Evolutionary conservation across 768 basidiomycete genomes (phyloP), one percentile per base, ranked within the genome.

Genomic region (Boletus coccyginus): DNA sequence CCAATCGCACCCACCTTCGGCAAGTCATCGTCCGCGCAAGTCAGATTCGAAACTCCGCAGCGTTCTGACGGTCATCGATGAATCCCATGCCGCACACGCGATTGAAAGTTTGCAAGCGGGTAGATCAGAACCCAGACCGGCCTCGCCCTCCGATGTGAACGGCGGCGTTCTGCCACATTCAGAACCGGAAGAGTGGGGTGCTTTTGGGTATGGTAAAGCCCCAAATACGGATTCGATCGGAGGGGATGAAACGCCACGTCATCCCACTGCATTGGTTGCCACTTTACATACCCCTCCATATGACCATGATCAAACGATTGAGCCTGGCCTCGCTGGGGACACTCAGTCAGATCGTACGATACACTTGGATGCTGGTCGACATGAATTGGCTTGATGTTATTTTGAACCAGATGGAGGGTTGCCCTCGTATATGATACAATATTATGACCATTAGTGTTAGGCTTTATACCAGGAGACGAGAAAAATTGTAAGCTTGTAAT

Each of bases 1-100:
- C 62, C 80, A 84, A 66, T 82, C 85, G 5, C 75, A 78, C 31
- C 83, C 82, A 32, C 68, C 75, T 29, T 62, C 70, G 55, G 68
- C 72, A 16, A 58, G 56, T 21, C 75, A 77, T 61, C 73, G 72
- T 35, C 51, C 70, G 29, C 79, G 84, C 60, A 87, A 84, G 70
- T 75, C 81, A 5, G 84, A 86, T 35, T 80, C 81, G 17, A 90
- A 88, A 67, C 78, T 91, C 43, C 85, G 87, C 46, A 85, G 77
- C 55, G 82, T 87, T n/a, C 74, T 92, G n/a, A 70, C 87, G 32
- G 80, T 83, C 21, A 85, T 92, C 52, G 86, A 89, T 57, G 90
- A 92, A 70, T 69, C 71, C 32, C 81, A 75, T 53, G 58, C 75
- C 51, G 74, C 70, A 19, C 66, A 71, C 56, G 59, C 73, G 44